phyloP scores from a whole-genome alignment of 495 filamentous ascomycete genomes.

The Viridothelium virens region DNA sequence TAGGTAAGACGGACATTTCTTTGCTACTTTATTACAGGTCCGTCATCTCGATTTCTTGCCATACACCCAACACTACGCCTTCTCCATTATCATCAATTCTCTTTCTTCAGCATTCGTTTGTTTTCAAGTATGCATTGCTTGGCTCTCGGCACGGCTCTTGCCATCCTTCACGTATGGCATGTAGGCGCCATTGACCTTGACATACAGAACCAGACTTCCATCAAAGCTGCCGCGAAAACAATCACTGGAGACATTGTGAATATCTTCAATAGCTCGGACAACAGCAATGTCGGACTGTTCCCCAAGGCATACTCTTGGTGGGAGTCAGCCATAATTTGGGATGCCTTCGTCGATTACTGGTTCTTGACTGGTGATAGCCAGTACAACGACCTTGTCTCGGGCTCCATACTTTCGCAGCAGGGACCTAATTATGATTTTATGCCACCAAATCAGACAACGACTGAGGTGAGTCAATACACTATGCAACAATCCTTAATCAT shows the following conservation, averaged over 20 bases:
- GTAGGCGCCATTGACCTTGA: conserved; percentile 10
- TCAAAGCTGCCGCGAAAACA: conserved; percentile 19
- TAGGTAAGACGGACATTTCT: too few relatives aligned
- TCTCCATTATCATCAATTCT: background rate
- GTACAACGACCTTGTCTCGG: conserved; percentile 61
- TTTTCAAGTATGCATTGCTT: background rate
- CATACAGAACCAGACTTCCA: conserved; percentile 11
- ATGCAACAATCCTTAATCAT: background rate
- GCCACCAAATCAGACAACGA: conserved; percentile 66
- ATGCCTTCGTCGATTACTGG: conserved; percentile 74
- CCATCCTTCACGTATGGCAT: background rate
- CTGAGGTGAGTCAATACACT: background rate
- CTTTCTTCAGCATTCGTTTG: background rate
- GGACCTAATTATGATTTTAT: conserved; percentile 63
- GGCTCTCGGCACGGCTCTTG: too few relatives aligned
- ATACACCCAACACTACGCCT: background rate
- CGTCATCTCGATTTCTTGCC: background rate
- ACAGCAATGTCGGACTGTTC: conserved; percentile 15
- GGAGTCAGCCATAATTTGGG: conserved; percentile 72
- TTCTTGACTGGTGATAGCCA: conserved; percentile 65
- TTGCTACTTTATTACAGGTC: too few relatives aligned
- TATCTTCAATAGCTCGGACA: conserved; percentile 11
- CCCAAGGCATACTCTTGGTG: conserved; percentile 71
- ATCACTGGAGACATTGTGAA: conserved; percentile 13
- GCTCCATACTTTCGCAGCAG: conserved; percentile 64